phyloP scores from a whole-genome alignment of 1,139 yeast genomes.

The Pichiaceae sp. region DNA sequence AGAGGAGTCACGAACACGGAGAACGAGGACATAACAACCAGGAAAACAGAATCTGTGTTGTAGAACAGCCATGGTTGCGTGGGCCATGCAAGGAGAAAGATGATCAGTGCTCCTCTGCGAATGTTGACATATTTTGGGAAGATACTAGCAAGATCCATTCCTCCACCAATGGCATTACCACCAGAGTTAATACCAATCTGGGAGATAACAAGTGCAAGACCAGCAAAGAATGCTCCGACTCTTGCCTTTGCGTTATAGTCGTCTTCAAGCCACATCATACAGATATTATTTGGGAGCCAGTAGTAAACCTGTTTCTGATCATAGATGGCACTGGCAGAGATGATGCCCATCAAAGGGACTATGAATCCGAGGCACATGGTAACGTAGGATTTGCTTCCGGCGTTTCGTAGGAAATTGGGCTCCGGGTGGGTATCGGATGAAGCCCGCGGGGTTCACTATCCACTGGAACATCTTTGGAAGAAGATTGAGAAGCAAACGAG shows the following conservation, averaged over 20 bases:
- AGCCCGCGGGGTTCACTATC: no score
- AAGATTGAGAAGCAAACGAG: no score
- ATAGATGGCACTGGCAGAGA: slow-evolving; percentile 26
- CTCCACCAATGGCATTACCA: slow-evolving; percentile 36
- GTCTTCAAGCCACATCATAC: slow-evolving; percentile 25
- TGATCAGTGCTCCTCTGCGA: slow-evolving; percentile 29
- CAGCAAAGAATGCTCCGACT: slow-evolving; percentile 31
- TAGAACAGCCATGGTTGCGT: slow-evolving; percentile 32
- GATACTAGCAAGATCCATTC: slow-evolving; percentile 34
- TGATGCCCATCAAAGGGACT: slow-evolving; percentile 31
- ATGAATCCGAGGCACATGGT: no score
- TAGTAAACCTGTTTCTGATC: slow-evolving; percentile 25
- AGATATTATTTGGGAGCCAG: slow-evolving; percentile 33
- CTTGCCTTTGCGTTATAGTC: slow-evolving; percentile 26
- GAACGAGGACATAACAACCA: slow-evolving; percentile 28
- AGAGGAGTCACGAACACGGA: slow-evolving; percentile 27
- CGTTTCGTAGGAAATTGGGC: no score
- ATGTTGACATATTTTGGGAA: slow-evolving; percentile 32
- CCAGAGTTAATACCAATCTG: slow-evolving; percentile 30
- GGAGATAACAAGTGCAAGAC: slow-evolving; percentile 26
- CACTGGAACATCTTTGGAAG: no score
- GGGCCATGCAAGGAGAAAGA: slow-evolving; percentile 28
- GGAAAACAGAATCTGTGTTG: slow-evolving; percentile 27
- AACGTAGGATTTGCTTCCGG: no score
- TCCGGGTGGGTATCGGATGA: no score